phyloP scores from a whole-genome alignment of 352 stramenopile species.

The Globisporangium cederbergense region DNA sequence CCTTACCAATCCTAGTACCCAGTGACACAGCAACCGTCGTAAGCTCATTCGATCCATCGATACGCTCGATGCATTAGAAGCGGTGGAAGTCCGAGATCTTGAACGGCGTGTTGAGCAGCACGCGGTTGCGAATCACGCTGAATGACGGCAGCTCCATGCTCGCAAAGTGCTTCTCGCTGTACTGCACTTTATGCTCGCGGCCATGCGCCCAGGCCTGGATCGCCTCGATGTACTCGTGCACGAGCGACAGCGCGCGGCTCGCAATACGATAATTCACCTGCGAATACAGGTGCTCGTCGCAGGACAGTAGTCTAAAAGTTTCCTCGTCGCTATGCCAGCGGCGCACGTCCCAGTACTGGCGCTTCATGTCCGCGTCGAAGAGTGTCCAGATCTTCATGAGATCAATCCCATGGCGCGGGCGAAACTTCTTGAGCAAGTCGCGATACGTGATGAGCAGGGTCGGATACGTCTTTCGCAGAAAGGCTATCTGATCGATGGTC shows the following conservation, averaged over 20 bases:
- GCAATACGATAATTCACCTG: neutral
- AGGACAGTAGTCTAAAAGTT: neutral
- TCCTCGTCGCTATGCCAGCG: slow-evolving; percentile 4
- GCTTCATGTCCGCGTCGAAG: slow-evolving; percentile 1
- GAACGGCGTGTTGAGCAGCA: neutral
- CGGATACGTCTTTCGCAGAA: slow-evolving; percentile 3
- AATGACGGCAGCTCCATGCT: slow-evolving; percentile 2
- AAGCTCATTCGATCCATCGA: slow-evolving; percentile 1
- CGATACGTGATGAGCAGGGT: slow-evolving; percentile 5
- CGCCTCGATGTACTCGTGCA: slow-evolving; percentile 1
- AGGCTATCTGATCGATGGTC: slow-evolving; percentile 1
- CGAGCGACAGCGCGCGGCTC: slow-evolving; percentile 5
- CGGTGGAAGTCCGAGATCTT: slow-evolving; percentile 9
- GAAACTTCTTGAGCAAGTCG: slow-evolving; percentile 3
- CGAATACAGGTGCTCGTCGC: slow-evolving; percentile 5
- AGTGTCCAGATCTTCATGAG: slow-evolving; percentile 2
- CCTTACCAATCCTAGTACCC: too few species aligned
- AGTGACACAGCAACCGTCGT: neutral
- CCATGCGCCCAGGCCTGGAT: neutral
- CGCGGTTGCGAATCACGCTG: neutral
- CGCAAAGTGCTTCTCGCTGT: slow-evolving; percentile 9
- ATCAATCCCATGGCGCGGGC: neutral
- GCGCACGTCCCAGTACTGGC: slow-evolving; percentile 5
- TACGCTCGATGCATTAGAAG: neutral
- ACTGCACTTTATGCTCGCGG: neutral